Percentiles rank a stretch among this genome's conserved stretches.
Evolutionary conservation across 1,284 basidiomycete genomes (phyloP).

Genomic region (Irpex sp.): DNA sequence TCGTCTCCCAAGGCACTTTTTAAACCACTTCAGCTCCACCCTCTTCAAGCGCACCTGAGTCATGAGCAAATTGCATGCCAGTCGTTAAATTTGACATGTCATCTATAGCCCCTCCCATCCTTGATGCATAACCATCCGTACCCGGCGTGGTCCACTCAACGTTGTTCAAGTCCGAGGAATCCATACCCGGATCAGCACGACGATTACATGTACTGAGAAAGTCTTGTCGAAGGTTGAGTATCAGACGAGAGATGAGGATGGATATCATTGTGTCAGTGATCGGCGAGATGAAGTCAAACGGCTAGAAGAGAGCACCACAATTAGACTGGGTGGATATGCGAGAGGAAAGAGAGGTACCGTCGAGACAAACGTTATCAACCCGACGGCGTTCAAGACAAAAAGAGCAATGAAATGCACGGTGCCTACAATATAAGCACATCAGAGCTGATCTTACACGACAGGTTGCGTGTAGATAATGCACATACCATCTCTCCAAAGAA

Average conservation of each 20-base stretch:
- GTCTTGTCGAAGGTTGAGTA: not conserved
- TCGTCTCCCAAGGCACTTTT: no score
- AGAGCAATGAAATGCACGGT: not conserved
- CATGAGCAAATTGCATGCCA: no score
- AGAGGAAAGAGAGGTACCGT: not conserved
- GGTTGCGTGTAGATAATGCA: not conserved
- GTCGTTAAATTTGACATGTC: not conserved
- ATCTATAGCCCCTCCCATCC: not conserved
- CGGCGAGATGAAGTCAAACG: not conserved
- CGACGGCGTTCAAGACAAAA: not conserved
- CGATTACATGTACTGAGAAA: not conserved
- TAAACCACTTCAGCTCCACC: no score
- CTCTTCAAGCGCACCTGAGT: no score
- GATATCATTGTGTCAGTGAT: not conserved
- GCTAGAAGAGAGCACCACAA: no score
- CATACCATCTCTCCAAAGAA: not conserved
- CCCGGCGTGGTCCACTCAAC: not conserved
- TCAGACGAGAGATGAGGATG: not conserved
- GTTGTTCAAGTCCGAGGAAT: not conserved
- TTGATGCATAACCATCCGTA: not conserved
- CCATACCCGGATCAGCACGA: no score
- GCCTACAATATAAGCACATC: not conserved
- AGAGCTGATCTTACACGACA: not conserved
- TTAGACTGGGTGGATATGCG: no score
- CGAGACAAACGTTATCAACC: not conserved